phyloP scores from a whole-genome alignment of 2,329 filamentous ascomycete species.

The Apiospora pterosperma region DNA sequence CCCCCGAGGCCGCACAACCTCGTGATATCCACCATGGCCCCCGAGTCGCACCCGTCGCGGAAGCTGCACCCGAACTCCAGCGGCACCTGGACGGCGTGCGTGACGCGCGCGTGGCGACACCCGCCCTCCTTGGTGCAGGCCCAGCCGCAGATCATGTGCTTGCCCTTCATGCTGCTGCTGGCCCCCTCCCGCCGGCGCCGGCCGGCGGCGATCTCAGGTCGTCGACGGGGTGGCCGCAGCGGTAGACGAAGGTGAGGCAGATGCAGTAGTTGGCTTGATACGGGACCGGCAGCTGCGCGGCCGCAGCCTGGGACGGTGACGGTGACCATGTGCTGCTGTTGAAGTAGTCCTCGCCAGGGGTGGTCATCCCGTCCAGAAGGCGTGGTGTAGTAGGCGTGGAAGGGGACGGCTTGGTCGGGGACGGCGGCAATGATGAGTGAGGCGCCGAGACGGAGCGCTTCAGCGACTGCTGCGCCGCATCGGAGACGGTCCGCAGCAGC shows the following conservation, averaged over 20 bases:
- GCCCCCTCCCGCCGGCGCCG: not conserved
- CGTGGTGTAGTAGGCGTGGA: not conserved
- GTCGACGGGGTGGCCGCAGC: not conserved
- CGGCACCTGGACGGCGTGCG: not conserved
- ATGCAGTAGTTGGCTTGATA: not conserved
- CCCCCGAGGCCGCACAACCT: not conserved
- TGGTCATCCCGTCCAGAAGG: not conserved
- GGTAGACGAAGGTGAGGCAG: not conserved
- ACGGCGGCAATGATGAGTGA: not conserved
- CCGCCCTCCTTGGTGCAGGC: not conserved
- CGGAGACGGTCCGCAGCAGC: not conserved
- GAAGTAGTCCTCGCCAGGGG: not conserved
- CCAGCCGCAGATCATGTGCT: not conserved
- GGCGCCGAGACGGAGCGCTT: not conserved
- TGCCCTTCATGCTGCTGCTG: not conserved
- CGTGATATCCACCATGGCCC: not conserved
- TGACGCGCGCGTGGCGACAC: not conserved
- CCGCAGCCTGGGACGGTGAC: not conserved
- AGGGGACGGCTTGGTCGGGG: not conserved
- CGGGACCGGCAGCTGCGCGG: not conserved
- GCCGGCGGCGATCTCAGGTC: not conserved
- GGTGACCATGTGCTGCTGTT: not conserved
- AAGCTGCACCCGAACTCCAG: not conserved
- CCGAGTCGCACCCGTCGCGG: not conserved
- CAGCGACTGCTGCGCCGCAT: not conserved